These are phyloP conservation scores for Fragaria iinumae DNA, from an alignment of 306 rosid genomes.

Conservation along the genomic window DNA sequence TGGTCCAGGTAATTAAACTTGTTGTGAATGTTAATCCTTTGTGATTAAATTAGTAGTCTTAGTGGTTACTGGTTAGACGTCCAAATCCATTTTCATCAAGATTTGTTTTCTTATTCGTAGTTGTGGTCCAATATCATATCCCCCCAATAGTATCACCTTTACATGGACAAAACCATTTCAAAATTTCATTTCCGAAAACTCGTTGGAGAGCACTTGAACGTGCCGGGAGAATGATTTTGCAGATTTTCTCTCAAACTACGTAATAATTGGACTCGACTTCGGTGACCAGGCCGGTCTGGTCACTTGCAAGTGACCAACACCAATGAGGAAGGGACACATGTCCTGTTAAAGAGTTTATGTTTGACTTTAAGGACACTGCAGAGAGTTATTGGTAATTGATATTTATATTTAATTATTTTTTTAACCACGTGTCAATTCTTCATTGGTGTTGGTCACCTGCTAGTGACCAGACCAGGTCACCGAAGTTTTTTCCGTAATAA, in stretches of 20 bases:
- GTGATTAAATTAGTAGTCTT: not conserved
- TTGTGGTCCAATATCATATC: constrained; percentile 1
- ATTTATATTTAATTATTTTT: too few relatives aligned
- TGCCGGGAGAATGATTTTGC: not conserved
- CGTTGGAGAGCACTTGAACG: constrained; percentile 4
- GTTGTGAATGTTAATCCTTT: not conserved
- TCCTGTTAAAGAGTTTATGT: too few relatives aligned
- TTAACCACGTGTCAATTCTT: too few relatives aligned
- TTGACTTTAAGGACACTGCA: too few relatives aligned
- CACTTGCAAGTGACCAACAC: too few relatives aligned
- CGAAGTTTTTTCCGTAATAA: too few relatives aligned
- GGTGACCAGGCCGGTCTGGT: too few relatives aligned
- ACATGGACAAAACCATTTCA: not conserved
- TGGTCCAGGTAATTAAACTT: not conserved
- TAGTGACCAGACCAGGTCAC: too few relatives aligned
- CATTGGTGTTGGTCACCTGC: too few relatives aligned
- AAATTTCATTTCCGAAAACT: not conserved
- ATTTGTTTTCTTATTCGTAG: not conserved
- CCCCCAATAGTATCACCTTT: not conserved
- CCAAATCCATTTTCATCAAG: not conserved
- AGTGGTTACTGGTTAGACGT: not conserved
- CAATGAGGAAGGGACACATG: too few relatives aligned
- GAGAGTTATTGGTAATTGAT: too few relatives aligned
- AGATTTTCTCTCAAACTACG: not conserved
- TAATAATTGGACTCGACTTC: too few relatives aligned